Evolutionary conservation across 305 asterid species (phyloP).

Genomic region (Fraxinus xanthoxyloides): DNA sequence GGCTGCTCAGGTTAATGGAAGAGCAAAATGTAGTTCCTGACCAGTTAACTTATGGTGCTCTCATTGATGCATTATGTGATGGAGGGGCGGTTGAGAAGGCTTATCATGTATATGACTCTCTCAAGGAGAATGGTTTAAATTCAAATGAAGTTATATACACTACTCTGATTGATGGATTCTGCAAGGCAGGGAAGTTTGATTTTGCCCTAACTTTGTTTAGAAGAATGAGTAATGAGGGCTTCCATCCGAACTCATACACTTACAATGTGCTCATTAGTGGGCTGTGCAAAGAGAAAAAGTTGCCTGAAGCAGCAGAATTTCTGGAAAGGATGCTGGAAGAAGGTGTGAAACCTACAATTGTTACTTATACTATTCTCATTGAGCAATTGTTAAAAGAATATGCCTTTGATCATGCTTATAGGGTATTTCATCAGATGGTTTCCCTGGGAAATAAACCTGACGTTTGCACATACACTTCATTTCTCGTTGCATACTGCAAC

Average conservation of each 20-base stretch:
- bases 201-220: slow-evolving; percentile 49
- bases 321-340: slow-evolving; percentile 51
- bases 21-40: slow-evolving; percentile 62
- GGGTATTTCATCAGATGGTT: slow-evolving; percentile 45
- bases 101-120: slow-evolving; percentile 43
- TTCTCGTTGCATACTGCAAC: slow-evolving; percentile 76
- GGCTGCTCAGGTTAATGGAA: slow-evolving; percentile 64
- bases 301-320: slow-evolving; percentile 49
- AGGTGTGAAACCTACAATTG: slow-evolving; percentile 55
- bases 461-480: slow-evolving; percentile 70
- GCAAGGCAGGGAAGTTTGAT: slow-evolving; percentile 47
- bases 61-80: slow-evolving; percentile 59
- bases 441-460: slow-evolving; percentile 64
- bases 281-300: slow-evolving; percentile 54
- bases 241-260: slow-evolving; percentile 52
- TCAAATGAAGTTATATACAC: slow-evolving; percentile 59
- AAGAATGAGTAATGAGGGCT: slow-evolving; percentile 54
- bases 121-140: slow-evolving; percentile 48
- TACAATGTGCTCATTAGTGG: slow-evolving; percentile 67
- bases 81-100: slow-evolving; percentile 62
- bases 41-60: slow-evolving; percentile 60
- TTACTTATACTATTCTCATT: slow-evolving; percentile 63
- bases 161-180: slow-evolving; percentile 62
- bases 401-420: slow-evolving; percentile 57
- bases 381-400: slow-evolving; percentile 63